Evolutionary conservation across 1,284 basidiomycete species (phyloP), one percentile per base, ranked within the genome.

Genomic region (Rhodotorula sp.): DNA sequence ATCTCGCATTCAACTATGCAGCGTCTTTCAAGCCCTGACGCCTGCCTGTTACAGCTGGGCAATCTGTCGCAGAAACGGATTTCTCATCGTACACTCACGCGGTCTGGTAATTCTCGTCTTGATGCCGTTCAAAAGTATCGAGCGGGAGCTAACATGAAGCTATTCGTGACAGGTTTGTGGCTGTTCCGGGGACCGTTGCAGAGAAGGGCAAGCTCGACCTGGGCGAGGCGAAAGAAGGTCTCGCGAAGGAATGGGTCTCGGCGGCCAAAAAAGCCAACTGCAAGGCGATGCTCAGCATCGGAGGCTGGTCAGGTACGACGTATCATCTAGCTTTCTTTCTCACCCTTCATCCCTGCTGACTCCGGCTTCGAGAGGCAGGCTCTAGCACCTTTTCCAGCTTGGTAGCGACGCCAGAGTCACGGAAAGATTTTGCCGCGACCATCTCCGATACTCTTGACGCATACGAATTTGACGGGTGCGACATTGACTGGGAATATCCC

Each of bases 401-500:
- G 6, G 23, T 56, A 5, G 54, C 54, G 15, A 56, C 54, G 7
- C 6, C 23, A 15, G 18, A 15, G 18, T 56, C 54, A 16, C 54
- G 54, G 29, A 56, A n/a, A 16, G 54, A 56, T 18, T 56, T 56
- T 26, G 26, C 18, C 16, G 29, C 16, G 2, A 56, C n/a, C n/a
- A 56, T 56, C n/a, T n/a, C 54, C 26, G 54, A 56, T 26, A 39
- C 31, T 1, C 31, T 58, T 8, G 57, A 34, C 2, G 26, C 23
- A 12, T 26, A 5, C 6, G 47, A 21, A 6, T 7, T 15, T 26
- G 47, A 20, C 26, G 46, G n/a, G 5, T n/a, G 26, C 3, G 47
- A 62, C 43, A 57, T 72, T 26, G 72, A 73, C 31, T 70, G 72
- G 72, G 72, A 73, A 23, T 73, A 73, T 29, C 72, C 72, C 0